phyloP scores from a whole-genome alignment of 257 asterid species.

The Galeopsis tetrahit region DNA sequence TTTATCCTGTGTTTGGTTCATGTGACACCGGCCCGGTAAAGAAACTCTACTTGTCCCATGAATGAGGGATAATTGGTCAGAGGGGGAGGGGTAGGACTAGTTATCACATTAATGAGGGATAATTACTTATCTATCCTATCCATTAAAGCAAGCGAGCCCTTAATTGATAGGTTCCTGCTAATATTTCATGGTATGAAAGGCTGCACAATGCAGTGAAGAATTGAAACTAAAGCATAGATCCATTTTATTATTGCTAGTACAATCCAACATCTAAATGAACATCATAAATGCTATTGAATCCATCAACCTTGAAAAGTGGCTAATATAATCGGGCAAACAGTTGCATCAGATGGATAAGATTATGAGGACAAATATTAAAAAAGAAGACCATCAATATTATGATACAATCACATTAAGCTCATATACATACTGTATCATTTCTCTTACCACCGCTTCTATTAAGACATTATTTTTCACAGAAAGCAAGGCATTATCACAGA shows the following conservation, averaged over 20 bases:
- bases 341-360: slow-evolving; percentile 7
- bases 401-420: slow-evolving; percentile 27
- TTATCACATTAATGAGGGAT: too few relatives aligned
- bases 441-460: slow-evolving; percentile 17
- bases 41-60: too few relatives aligned
- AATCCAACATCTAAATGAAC: slow-evolving; percentile 7
- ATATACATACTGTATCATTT: slow-evolving; percentile 9
- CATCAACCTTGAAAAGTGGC: slow-evolving; percentile 1
- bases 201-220: slow-evolving; percentile 16
- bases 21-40: too few relatives aligned
- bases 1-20: too few relatives aligned
- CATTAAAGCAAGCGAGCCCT: too few relatives aligned
- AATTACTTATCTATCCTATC: too few relatives aligned
- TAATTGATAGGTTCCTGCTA: background rate
- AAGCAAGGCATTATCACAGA: slow-evolving; percentile 4
- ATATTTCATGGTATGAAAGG: background rate
- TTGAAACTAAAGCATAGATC: background rate
- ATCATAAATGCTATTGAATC: slow-evolving; percentile 8
- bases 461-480: background rate
- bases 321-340: background rate
- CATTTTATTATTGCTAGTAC: slow-evolving; percentile 8
- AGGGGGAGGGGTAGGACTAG: too few relatives aligned
- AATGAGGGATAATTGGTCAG: too few relatives aligned
- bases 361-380: background rate
- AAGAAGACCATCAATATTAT: slow-evolving; percentile 7